Percentiles rank a stretch among this genome's conserved stretches.
phyloP scores from a whole-genome alignment of 257 asterid genomes.

The Petrea volubilis region DNA sequence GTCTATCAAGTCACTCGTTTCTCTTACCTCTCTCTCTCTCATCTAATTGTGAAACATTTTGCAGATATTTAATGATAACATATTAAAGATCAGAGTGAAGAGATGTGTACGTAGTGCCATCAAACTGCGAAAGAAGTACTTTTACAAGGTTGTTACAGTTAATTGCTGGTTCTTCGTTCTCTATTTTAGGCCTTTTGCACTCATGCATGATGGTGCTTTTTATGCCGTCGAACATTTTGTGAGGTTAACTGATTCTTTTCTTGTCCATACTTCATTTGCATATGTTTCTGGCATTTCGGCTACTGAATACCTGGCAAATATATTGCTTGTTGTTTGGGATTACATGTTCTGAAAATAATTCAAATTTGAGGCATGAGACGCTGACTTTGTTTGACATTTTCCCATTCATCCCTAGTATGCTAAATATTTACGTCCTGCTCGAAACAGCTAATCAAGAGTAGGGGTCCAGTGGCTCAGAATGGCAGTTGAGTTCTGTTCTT shows the following conservation, averaged over 20 bases:
- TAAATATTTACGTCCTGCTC: conserved; percentile 25
- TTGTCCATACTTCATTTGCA: background rate
- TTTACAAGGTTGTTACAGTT: conserved; percentile 60
- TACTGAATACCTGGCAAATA: background rate
- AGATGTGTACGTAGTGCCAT: conserved; percentile 86
- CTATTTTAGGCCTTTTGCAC: conserved; percentile 21
- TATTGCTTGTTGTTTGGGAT: background rate
- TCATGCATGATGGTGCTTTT: too few species aligned
- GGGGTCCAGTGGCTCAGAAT: conserved; percentile 54
- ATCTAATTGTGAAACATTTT: conserved; percentile 23
- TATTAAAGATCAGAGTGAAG: conserved; percentile 82
- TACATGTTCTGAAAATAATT: background rate
- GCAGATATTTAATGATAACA: conserved; percentile 89
- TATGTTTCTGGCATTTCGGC: too few species aligned
- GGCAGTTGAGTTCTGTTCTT: conserved; percentile 41
- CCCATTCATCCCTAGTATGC: background rate
- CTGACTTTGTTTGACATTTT: background rate
- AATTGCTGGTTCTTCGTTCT: background rate
- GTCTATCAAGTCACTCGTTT: conserved; percentile 9
- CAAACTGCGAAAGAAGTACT: conserved; percentile 91
- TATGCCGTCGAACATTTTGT: background rate
- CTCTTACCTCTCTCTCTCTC: conserved; percentile 16
- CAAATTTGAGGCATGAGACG: background rate
- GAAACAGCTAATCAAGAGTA: conserved; percentile 66
- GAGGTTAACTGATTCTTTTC: background rate